Evolutionary conservation across 805 yeast species (phyloP).

Genomic region (Ogataea methanolica): DNA sequence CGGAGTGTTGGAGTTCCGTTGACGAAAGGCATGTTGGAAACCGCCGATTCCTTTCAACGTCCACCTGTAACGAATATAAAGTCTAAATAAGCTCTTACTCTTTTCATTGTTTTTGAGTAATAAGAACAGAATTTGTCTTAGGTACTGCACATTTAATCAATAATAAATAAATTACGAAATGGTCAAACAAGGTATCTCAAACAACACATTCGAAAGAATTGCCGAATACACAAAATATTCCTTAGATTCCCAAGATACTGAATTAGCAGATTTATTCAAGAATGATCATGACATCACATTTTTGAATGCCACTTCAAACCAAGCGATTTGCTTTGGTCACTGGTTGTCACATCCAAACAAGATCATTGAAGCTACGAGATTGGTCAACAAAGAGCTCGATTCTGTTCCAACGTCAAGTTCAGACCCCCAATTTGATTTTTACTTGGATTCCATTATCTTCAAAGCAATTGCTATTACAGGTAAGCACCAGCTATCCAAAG

Average conservation of each 20-base stretch:
- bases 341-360: conserved; percentile 15
- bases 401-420: conserved; percentile 3
- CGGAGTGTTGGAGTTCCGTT: too few relatives aligned
- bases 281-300: conserved; percentile 5
- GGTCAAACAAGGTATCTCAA: background rate
- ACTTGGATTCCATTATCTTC: conserved; percentile 11
- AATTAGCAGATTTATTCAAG: conserved; percentile 16
- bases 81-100: too few relatives aligned
- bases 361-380: conserved; percentile 10
- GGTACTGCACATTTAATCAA: too few relatives aligned
- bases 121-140: too few relatives aligned
- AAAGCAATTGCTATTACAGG: conserved; percentile 19
- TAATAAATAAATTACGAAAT: background rate
- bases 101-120: too few relatives aligned
- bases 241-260: conserved; percentile 22
- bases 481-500: conserved; percentile 8
- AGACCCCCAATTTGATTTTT: conserved; percentile 1
- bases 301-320: conserved; percentile 22
- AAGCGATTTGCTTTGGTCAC: conserved; percentile 15
- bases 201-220: conserved; percentile 9
- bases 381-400: conserved; percentile 3
- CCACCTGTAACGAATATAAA: too few relatives aligned
- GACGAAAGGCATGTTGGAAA: too few relatives aligned
- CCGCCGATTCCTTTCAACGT: too few relatives aligned
- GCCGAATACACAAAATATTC: conserved; percentile 19